Base-by-base conservation (phyloP, 129 eudicot species). In the Erigeron canadensis region DNA sequence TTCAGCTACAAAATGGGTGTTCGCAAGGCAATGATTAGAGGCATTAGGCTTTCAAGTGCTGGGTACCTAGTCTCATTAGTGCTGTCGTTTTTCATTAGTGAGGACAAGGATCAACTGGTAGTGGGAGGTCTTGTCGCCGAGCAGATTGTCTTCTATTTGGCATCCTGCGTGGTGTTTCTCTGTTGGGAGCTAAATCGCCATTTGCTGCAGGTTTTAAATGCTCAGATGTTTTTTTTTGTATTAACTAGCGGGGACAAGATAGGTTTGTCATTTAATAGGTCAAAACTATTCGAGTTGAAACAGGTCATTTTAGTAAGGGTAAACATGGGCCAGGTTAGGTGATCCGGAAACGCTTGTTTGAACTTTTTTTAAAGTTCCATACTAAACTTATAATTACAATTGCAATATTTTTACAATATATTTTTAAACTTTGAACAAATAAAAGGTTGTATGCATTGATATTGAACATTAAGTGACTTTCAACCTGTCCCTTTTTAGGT, bases 1-100 rank as follows among this genome's bases (percentile, higher is more conserved):
- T 95, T 90, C 86, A 90, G 97, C 85, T 90, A 80, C 84, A 95
- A 95, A 84, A 95, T 88, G 87, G 94, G 95, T 23, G 40, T 95
- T 38, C 97, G 81, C 46, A 77, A 77, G 55, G 86, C 91, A 71
- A 47, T 81, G 44, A 65, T 73, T 39, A 86, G 69, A 73, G 96
- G 95, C 22, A 53, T 78, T 37, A 86, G 79, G 82, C 85, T 88
- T 61, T 90, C 99, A 53, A 72, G 79, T 72, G 73, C 77, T 73
- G 88, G 86, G 18, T 95, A 70, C 77, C 55, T 84, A 59, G 22
- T 84, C 66, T 84, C 97, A 42, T 72, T 79, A 7, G 48, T 80
- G 48, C 59, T 81, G 57, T 44, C 83, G 43, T 13, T 81, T 39
- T 81, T 84, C 47, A 83, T 81, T 19, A 69, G 56, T 62, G 87